A percentile compares a stretch with the other conserved stretches of the same genome.
These are phyloP conservation scores for Salix exigua DNA, from an alignment of 345 rosid species.

Conservation along the genomic window DNA sequence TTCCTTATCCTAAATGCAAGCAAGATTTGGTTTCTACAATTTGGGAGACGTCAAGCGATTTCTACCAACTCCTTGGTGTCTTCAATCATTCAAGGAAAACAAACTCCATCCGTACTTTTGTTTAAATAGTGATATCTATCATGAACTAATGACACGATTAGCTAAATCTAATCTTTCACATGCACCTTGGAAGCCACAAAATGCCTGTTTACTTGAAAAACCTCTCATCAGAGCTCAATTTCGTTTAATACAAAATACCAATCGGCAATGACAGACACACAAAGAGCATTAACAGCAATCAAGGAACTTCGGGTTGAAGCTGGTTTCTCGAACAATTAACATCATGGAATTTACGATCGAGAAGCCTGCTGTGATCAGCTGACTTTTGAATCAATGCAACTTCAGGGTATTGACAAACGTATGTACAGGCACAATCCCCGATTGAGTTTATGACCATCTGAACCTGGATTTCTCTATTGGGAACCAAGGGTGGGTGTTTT, in stretches of 20 bases:
- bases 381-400: neutral
- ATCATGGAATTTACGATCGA: neutral
- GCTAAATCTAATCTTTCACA: neutral
- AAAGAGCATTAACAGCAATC: neutral
- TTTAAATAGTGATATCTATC: neutral
- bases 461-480: neutral
- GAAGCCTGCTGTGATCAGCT: neutral
- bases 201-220: neutral
- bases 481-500: neutral
- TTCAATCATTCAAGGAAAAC: no score
- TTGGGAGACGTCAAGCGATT: neutral
- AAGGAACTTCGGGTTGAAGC: neutral
- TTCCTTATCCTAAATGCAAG: neutral
- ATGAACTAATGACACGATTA: neutral
- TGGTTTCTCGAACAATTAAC: neutral
- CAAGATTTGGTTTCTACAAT: neutral
- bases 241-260: neutral
- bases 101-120: neutral
- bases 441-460: neutral
- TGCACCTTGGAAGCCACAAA: neutral
- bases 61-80: neutral
- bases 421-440: neutral
- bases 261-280: neutral
- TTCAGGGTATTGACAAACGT: neutral
- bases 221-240: neutral